These are phyloP conservation scores for Ceratobasidium sp. DNA, from an alignment of 1,284 basidiomycete genomes.

Conservation along the genomic window DNA sequence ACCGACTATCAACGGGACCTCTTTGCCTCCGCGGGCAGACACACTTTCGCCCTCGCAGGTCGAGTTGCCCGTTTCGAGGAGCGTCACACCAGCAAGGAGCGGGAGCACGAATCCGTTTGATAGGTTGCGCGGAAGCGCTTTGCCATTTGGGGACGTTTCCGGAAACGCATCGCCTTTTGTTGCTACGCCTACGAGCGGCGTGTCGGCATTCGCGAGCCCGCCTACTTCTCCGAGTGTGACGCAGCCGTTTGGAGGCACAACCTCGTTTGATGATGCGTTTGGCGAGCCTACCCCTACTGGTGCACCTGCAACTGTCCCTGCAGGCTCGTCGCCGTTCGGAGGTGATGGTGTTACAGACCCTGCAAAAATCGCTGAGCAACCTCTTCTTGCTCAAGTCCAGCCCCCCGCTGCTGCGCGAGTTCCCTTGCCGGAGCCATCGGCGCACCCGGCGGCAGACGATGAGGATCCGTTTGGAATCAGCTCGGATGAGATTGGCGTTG, in stretches of 20 bases:
- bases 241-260: not conserved
- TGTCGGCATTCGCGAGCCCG: not conserved
- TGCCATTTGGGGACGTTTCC: conserved; percentile 61
- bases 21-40: conserved; percentile 1
- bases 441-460: conserved; percentile 43
- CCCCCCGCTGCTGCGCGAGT: conserved; percentile 5
- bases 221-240: not conserved
- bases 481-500: conserved; percentile 44
- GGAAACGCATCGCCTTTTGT: conserved; percentile 51
- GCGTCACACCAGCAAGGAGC: conserved; percentile 51
- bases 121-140: conserved; percentile 59
- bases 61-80: conserved; percentile 38
- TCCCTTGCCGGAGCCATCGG: conserved; percentile 41
- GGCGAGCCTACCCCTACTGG: not conserved
- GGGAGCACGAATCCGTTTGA: conserved; percentile 95
- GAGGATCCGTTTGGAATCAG: conserved; percentile 70
- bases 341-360: not conserved
- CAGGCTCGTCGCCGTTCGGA: conserved; percentile 14
- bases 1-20: conserved; percentile 24
- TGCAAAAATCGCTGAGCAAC: not conserved
- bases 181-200: conserved; percentile 49
- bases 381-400: not conserved
- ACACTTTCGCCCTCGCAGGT: conserved; percentile 37
- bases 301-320: conserved; percentile 6
- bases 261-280: not conserved